Percentiles rank a stretch among this genome's conserved stretches.
Evolutionary conservation across 768 basidiomycete genomes (phyloP).

Genomic region (Royoungia palumana): DNA sequence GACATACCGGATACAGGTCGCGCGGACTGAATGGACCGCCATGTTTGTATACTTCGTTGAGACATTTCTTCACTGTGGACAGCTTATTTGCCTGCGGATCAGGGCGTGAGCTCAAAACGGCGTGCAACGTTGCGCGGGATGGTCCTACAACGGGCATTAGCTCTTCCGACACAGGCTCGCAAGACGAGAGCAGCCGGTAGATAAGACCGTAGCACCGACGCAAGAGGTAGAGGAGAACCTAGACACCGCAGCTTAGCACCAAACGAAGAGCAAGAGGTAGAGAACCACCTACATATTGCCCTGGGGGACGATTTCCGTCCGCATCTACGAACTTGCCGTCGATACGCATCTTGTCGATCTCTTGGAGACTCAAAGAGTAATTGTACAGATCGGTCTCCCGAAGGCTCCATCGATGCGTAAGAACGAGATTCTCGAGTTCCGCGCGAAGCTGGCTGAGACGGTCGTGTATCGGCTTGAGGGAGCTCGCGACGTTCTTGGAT

Average conservation of each 20-base stretch:
- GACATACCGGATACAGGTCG: constrained; percentile 86
- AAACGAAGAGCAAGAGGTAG: background rate
- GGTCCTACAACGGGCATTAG: constrained; percentile 86
- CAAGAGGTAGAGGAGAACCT: constrained; percentile 92
- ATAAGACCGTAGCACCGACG: constrained; percentile 95
- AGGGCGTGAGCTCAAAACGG: background rate
- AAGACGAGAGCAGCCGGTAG: constrained; percentile 88
- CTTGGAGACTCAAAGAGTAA: constrained; percentile 88
- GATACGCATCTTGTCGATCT: constrained; percentile 95
- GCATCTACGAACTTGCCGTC: constrained; percentile 97
- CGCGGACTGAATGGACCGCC: constrained; percentile 90
- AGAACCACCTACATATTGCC: constrained; percentile 78
- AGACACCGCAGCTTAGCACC: background rate
- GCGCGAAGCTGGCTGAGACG: constrained; percentile 80
- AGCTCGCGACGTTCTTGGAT: constrained; percentile 78
- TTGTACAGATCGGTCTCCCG: constrained; percentile 93
- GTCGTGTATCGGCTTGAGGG: constrained; percentile 91
- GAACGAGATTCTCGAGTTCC: constrained; percentile 85
- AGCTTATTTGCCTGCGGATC: constrained; percentile 82
- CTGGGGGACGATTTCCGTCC: constrained; percentile 86
- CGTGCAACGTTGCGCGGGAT: background rate
- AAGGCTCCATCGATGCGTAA: constrained; percentile 97
- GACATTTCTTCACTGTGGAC: constrained; percentile 93
- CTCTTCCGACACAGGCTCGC: constrained; percentile 97
- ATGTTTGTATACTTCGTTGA: constrained; percentile 94